These are phyloP conservation scores for Hepatocystis sp. DNA, from an alignment of 169 alveolate species.

Conservation along the genomic window DNA sequence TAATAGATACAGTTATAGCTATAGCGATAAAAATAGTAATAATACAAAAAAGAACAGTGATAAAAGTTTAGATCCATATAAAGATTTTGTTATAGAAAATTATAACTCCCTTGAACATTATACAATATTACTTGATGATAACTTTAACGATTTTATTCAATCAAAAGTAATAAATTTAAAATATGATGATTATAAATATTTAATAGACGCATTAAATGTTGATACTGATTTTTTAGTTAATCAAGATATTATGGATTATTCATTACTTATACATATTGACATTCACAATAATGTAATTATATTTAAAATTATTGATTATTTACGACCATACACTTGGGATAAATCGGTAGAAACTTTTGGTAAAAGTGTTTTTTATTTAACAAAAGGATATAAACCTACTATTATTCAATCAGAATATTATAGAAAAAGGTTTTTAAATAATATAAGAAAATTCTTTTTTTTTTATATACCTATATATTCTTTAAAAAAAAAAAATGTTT, in stretches of 20 bases:
- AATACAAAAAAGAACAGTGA: slow-evolving; percentile 29
- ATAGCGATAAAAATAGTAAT: too few relatives aligned
- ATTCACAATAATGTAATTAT: slow-evolving; percentile 30
- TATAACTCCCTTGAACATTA: slow-evolving; percentile 26
- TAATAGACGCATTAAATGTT: slow-evolving; percentile 55
- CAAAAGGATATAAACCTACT: slow-evolving; percentile 71
- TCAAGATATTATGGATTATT: slow-evolving; percentile 72
- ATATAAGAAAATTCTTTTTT: slow-evolving; percentile 52
- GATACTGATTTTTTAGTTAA: slow-evolving; percentile 31
- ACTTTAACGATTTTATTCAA: slow-evolving; percentile 55
- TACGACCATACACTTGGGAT: slow-evolving; percentile 75
- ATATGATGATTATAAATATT: slow-evolving; percentile 50
- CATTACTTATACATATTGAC: slow-evolving; percentile 64
- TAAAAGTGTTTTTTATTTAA: slow-evolving; percentile 69
- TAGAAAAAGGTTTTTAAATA: slow-evolving; percentile 60
- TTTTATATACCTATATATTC: slow-evolving; percentile 54
- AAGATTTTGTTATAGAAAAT: slow-evolving; percentile 36
- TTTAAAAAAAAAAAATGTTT: slow-evolving; percentile 43
- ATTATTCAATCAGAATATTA: slow-evolving; percentile 75
- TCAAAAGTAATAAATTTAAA: slow-evolving; percentile 48
- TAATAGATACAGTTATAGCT: too few relatives aligned
- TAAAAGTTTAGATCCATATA: slow-evolving; percentile 47
- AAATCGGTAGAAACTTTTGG: slow-evolving; percentile 71
- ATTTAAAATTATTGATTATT: slow-evolving; percentile 71
- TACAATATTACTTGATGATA: slow-evolving; percentile 61